Evolutionary conservation across 331 rosid genomes (phyloP).

Genomic region (Quercus lobata): DNA sequence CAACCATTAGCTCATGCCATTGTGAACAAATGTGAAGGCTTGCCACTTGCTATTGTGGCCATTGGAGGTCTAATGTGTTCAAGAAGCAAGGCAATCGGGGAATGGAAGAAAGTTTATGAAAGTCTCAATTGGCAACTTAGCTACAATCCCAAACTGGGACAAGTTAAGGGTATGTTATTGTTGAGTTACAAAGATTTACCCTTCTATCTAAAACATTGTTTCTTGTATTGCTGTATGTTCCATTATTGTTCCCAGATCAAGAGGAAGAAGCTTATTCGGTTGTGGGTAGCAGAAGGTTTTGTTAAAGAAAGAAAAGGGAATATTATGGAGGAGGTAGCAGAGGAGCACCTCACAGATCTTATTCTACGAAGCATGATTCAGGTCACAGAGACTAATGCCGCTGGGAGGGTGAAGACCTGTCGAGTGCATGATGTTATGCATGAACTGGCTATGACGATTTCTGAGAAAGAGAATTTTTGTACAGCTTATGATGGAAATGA

Average conservation of each 20-base stretch:
- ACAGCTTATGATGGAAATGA: neutral
- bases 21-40: constrained; percentile 1
- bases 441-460: neutral
- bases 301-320: neutral
- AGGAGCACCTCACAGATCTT: neutral
- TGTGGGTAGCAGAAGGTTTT: neutral
- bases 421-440: neutral
- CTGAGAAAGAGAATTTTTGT: neutral
- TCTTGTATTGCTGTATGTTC: neutral
- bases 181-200: neutral
- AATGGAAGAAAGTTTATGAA: neutral
- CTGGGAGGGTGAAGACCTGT: neutral
- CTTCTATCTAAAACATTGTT: neutral
- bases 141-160: neutral
- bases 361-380: neutral
- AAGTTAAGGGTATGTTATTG: neutral
- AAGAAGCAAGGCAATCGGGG: neutral
- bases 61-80: neutral
- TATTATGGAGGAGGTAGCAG: neutral
- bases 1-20: neutral
- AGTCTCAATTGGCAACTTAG: constrained; percentile 4
- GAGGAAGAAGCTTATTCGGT: neutral
- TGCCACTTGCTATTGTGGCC: neutral
- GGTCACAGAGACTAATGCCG: neutral
- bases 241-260: neutral